A percentile compares a stretch with the other conserved stretches of the same genome.
phyloP scores from a whole-genome alignment of 345 rosid genomes.

The Eucalyptus brandiana region DNA sequence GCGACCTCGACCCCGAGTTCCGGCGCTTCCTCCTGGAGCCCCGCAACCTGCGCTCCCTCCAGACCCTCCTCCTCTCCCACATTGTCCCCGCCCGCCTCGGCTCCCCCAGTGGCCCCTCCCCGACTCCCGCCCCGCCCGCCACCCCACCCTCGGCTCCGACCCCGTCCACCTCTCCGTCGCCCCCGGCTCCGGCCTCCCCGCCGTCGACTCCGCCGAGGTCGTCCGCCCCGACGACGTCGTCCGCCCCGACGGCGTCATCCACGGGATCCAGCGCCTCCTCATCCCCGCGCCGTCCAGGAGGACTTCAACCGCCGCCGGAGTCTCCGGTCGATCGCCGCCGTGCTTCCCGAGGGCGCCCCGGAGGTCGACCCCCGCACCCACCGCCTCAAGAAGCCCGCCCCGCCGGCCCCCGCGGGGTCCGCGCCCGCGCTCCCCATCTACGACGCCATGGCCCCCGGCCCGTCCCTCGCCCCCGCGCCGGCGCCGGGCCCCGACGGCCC shows the following conservation, averaged over 20 bases:
- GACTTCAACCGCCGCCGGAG: slow-evolving; percentile 54
- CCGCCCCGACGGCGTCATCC: slow-evolving; percentile 68
- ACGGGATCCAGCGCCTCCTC: slow-evolving; percentile 47
- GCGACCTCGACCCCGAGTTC: slow-evolving; percentile 75
- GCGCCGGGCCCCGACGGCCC: slow-evolving; percentile 97
- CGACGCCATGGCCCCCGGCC: slow-evolving; percentile 96
- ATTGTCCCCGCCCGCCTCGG: slow-evolving; percentile 52
- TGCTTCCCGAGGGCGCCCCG: slow-evolving; percentile 62
- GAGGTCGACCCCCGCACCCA: slow-evolving; percentile 63
- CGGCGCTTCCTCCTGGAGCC: slow-evolving; percentile 92
- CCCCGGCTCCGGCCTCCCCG: slow-evolving; percentile 9
- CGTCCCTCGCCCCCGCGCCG: slow-evolving; percentile 89
- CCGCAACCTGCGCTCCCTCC: slow-evolving; percentile 71
- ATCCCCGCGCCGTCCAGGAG: slow-evolving; percentile 52
- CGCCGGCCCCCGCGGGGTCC: slow-evolving; percentile 46
- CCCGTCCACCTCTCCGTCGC: slow-evolving; percentile 28
- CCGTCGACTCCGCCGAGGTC: slow-evolving; percentile 34
- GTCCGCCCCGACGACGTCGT: slow-evolving; percentile 30
- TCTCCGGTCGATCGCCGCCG: slow-evolving; percentile 55
- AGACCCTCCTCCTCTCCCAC: slow-evolving; percentile 64
- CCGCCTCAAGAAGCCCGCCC: slow-evolving; percentile 47
- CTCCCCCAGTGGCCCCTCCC: slow-evolving; percentile 40
- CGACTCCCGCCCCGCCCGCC: slow-evolving; percentile 5
- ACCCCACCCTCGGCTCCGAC: slow-evolving; percentile 36
- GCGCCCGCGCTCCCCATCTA: slow-evolving; percentile 71